Conservation (phyloP, 2,329 filamentous ascomycete species). For the Fusarium cicatricum region DNA sequence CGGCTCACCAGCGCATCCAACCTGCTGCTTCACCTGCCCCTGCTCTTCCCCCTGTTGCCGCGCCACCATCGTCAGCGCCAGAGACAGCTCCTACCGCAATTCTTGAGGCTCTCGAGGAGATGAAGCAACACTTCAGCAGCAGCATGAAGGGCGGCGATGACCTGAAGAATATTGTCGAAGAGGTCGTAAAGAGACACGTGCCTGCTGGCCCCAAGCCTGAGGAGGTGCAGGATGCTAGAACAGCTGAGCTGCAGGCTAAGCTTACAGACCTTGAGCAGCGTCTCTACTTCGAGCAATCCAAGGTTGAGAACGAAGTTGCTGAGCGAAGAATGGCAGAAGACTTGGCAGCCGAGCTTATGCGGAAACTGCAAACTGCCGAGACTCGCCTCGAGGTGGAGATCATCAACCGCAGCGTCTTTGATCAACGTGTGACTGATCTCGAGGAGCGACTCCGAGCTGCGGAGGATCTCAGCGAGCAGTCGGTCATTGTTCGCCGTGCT, state of each 20-base stretch:
- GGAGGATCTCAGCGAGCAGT: conserved; percentile 70
- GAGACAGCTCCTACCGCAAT: conserved; percentile 54
- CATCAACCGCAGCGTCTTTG: conserved; percentile 65
- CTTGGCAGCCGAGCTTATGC: conserved; percentile 59
- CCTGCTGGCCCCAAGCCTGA: conserved; percentile 59
- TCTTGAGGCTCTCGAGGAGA: conserved; percentile 71
- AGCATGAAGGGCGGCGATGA: conserved; percentile 53
- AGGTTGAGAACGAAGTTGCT: conserved; percentile 58
- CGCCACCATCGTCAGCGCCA: conserved; percentile 1
- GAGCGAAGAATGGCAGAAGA: conserved; percentile 63
- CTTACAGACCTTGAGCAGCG: conserved; percentile 68
- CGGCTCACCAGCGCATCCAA: conserved; percentile 59
- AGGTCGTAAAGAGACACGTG: conserved; percentile 67
- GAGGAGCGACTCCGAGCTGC: conserved; percentile 73
- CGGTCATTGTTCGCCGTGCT: conserved; percentile 68
- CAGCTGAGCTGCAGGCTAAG: conserved; percentile 67
- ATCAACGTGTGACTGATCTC: conserved; percentile 71
- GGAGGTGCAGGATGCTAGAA: conserved; percentile 61
- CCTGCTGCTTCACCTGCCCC: conserved; percentile 43
- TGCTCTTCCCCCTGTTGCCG: not conserved
- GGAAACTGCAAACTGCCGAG: conserved; percentile 64
- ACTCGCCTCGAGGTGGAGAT: conserved; percentile 68
- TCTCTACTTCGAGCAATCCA: conserved; percentile 57
- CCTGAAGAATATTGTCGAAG: conserved; percentile 69
- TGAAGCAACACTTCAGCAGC: conserved; percentile 59